These are phyloP conservation scores for Zymoseptoria crescenta DNA, from an alignment of 2,329 filamentous ascomycete genomes.

Conservation along the genomic window DNA sequence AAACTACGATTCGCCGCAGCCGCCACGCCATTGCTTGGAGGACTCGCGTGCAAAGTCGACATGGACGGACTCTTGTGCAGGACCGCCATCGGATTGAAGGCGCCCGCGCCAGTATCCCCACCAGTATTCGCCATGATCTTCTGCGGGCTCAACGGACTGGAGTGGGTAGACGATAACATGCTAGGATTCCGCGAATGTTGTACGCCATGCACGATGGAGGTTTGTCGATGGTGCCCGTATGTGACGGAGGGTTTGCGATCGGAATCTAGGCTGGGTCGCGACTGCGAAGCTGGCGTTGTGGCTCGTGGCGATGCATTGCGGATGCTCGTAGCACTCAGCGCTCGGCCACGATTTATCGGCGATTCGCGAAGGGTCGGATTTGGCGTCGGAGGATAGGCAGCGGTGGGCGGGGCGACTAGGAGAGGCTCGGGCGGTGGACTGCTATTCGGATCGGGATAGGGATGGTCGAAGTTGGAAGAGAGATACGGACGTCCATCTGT, in stretches of 20 bases:
- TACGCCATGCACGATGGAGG: conserved; percentile 92
- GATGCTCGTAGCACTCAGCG: conserved; percentile 35
- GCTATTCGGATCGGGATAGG: conserved; percentile 16
- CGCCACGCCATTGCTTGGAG: conserved; percentile 12
- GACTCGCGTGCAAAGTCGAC: conserved; percentile 22
- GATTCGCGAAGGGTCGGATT: conserved; percentile 31
- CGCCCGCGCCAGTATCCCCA: conserved; percentile 5
- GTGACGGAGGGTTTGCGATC: conserved; percentile 47
- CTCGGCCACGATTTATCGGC: conserved; percentile 39
- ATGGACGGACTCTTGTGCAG: conserved; percentile 29
- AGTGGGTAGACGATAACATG: conserved; percentile 61
- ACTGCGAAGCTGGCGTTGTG: conserved; percentile 35
- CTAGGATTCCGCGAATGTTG: conserved; percentile 89
- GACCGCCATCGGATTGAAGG: conserved; percentile 7
- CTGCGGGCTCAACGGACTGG: conserved; percentile 81
- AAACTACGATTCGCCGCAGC: conserved; percentile 21
- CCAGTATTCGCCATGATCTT: conserved; percentile 54
- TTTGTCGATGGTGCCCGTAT: conserved; percentile 90
- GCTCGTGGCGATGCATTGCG: conserved; percentile 38
- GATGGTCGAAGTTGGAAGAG: conserved; percentile 6
- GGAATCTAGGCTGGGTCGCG: conserved; percentile 29
- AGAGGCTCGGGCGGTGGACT: conserved; percentile 29
- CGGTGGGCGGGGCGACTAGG: conserved; percentile 24
- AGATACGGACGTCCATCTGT: conserved; percentile 17
- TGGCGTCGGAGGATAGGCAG: conserved; percentile 15